Evolutionary conservation across 345 rosid genomes (phyloP).

Genomic region (Arabidopsis suecica): DNA sequence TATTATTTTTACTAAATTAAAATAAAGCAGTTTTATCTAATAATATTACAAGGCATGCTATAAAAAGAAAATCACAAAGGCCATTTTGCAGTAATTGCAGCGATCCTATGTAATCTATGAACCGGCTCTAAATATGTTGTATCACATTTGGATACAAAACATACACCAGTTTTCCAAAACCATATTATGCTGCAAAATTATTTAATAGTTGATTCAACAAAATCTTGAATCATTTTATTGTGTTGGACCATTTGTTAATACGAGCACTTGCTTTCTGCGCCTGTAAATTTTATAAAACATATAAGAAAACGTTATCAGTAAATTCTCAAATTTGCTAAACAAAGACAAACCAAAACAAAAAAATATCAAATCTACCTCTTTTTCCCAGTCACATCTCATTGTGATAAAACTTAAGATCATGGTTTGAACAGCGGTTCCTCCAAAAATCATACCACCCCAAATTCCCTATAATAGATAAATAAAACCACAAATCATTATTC

Average conservation of each 20-base stretch:
- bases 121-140: background rate
- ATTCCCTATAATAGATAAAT: conserved; percentile 59
- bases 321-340: background rate
- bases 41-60: background rate
- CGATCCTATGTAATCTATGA: background rate
- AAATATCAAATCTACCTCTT: conserved; percentile 53
- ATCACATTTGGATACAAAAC: conserved; percentile 18
- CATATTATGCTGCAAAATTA: background rate
- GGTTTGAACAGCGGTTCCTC: conserved; percentile 83
- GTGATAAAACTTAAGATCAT: conserved; percentile 58
- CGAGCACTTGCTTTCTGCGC: conserved; percentile 69
- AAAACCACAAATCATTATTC: background rate
- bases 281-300: conserved; percentile 44
- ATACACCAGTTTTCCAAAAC: background rate
- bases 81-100: background rate
- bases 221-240: conserved; percentile 27
- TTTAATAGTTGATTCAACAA: background rate
- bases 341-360: background rate
- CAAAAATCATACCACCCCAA: conserved; percentile 95
- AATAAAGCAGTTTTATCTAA: background rate
- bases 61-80: background rate
- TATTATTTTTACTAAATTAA: background rate
- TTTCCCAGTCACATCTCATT: conserved; percentile 74
- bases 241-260: conserved; percentile 60
- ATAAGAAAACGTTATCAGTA: background rate